phyloP scores from a whole-genome alignment of 2,329 filamentous ascomycete species.

The Stenocarpella maydis region DNA sequence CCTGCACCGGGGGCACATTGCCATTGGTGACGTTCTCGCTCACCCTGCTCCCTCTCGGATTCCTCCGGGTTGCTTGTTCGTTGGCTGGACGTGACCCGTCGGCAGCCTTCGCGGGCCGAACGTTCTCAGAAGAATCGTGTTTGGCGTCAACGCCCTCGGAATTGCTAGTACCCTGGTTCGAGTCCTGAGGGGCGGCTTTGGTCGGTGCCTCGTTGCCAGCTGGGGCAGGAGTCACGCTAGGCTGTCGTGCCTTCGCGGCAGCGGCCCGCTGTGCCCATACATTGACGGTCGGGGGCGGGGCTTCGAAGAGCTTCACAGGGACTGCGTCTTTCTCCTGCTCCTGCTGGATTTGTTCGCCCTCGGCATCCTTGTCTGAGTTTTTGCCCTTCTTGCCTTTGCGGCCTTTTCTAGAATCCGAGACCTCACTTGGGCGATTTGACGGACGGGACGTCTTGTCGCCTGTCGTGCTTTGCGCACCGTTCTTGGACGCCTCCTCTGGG shows the following conservation, averaged over 20 bases:
- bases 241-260: conserved; percentile 59
- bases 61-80: conserved; percentile 50
- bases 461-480: conserved; percentile 33
- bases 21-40: conserved; percentile 47
- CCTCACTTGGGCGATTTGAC: conserved; percentile 72
- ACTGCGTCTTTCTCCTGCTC: conserved; percentile 68
- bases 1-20: conserved; percentile 71
- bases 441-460: conserved; percentile 60
- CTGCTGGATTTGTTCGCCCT: conserved; percentile 57
- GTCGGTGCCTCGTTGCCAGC: conserved; percentile 27
- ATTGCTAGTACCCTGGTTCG: conserved; percentile 34
- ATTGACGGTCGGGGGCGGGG: conserved; percentile 84
- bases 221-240: conserved; percentile 34
- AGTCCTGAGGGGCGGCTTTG: conserved; percentile 36
- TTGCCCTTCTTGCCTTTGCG: conserved; percentile 71
- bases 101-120: conserved; percentile 36
- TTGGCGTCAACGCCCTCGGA: conserved; percentile 27
- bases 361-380: conserved; percentile 60
- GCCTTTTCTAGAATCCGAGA: conserved; percentile 69
- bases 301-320: conserved; percentile 77
- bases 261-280: conserved; percentile 85
- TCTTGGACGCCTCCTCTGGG: conserved; percentile 35
- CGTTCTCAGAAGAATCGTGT: conserved; percentile 38
- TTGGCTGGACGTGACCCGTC: conserved; percentile 53
- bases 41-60: conserved; percentile 54